Conservation (phyloP, 202 grass and related monocot species). For the Zizania palustris region DNA sequence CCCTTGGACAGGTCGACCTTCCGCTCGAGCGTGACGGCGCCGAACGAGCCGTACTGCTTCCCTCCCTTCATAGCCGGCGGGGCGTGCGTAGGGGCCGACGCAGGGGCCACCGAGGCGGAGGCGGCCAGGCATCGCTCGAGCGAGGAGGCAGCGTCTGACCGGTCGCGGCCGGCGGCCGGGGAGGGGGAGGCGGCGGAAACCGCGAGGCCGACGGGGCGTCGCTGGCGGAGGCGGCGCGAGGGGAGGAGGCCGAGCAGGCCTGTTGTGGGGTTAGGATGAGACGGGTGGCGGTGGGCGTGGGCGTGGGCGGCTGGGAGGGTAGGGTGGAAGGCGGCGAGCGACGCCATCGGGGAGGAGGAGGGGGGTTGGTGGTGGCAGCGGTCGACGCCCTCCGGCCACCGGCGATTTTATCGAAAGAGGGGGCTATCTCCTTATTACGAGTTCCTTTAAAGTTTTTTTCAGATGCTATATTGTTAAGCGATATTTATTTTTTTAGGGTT, state of each 20-base stretch:
- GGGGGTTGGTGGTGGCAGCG: constrained; percentile 16
- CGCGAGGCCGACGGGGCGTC: constrained; percentile 25
- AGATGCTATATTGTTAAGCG: too few species aligned
- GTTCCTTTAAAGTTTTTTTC: too few species aligned
- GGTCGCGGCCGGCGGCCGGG: constrained; percentile 20
- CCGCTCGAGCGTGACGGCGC: constrained; percentile 69
- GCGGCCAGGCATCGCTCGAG: constrained; percentile 54
- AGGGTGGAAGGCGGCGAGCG: constrained; percentile 54
- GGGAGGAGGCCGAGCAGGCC: constrained; percentile 48
- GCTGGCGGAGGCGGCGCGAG: constrained; percentile 1
- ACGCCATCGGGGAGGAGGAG: constrained; percentile 48
- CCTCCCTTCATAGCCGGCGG: constrained; percentile 61
- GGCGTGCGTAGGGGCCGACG: constrained; percentile 21
- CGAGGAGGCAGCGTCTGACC: constrained; percentile 35
- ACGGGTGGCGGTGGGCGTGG: constrained; percentile 27
- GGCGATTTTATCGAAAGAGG: constrained; percentile 51
- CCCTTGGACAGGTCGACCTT: constrained; percentile 71
- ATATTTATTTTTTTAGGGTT: too few species aligned
- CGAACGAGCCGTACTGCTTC: constrained; percentile 64
- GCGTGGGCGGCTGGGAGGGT: constrained; percentile 32
- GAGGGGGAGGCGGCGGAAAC: constrained; percentile 29
- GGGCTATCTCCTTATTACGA: constrained; percentile 28
- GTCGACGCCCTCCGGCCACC: constrained; percentile 30
- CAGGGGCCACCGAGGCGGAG: constrained; percentile 1
- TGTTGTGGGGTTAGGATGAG: constrained; percentile 38